Percentiles rank a stretch among this genome's conserved stretches.
These are phyloP conservation scores for Silene noctiflora DNA, from an alignment of 179 eudicot genomes.

Conservation along the genomic window DNA sequence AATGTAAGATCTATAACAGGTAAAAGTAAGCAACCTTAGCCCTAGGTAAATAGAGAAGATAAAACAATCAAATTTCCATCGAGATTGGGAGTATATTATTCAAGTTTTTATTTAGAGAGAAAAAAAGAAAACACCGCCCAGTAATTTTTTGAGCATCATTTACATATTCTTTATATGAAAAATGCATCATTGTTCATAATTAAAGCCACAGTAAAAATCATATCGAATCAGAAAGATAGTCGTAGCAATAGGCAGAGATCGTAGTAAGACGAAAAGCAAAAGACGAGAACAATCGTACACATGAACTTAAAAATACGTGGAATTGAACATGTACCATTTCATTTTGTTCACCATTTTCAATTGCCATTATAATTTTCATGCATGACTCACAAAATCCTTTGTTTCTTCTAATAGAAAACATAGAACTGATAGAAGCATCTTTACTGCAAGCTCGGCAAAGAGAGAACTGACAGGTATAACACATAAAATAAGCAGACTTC, in stretches of 20 bases:
- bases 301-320: not conserved
- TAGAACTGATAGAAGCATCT: constrained; percentile 53
- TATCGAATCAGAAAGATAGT: not conserved
- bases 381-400: constrained; percentile 91
- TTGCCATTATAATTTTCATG: constrained; percentile 66
- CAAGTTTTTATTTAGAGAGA: too few relatives aligned
- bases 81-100: too few relatives aligned
- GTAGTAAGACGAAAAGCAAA: not conserved
- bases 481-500: constrained; percentile 84
- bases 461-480: constrained; percentile 84
- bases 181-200: too few relatives aligned
- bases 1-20: too few relatives aligned
- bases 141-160: not conserved
- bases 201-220: too few relatives aligned
- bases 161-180: not conserved
- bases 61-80: too few relatives aligned
- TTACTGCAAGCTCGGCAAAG: constrained; percentile 86
- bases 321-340: constrained; percentile 34
- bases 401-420: constrained; percentile 53
- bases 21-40: too few relatives aligned
- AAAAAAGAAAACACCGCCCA: too few relatives aligned
- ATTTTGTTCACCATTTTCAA: constrained; percentile 60
- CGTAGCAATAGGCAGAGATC: too few relatives aligned
- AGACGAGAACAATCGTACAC: not conserved
- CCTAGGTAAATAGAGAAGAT: too few relatives aligned